Conservation (phyloP, 208 protist genomes). For the Crithidia brevicula region DNA sequence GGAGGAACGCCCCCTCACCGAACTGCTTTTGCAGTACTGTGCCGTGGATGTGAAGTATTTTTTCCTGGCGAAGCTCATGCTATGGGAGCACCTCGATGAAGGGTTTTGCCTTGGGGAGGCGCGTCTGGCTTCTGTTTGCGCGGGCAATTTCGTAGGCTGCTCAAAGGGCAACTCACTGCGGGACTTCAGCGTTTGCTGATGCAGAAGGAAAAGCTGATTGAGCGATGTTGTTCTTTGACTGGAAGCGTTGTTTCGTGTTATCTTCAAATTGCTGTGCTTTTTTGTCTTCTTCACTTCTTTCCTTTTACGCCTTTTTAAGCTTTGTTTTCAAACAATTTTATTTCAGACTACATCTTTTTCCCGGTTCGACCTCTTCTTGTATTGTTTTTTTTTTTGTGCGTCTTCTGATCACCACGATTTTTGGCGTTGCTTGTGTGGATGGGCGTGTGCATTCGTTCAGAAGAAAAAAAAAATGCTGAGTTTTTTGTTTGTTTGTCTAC, state of each 20-base stretch:
- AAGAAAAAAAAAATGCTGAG: too few species aligned
- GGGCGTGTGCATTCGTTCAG: too few species aligned
- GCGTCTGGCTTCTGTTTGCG: conserved; percentile 40
- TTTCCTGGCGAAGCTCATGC: conserved; percentile 42
- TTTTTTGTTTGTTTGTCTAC: too few species aligned
- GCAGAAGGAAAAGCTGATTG: background rate
- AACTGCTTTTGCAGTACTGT: conserved; percentile 61
- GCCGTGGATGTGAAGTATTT: conserved; percentile 72
- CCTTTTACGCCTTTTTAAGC: background rate
- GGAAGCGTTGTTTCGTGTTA: background rate
- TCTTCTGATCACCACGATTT: background rate
- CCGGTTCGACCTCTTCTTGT: too few species aligned
- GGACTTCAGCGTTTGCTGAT: conserved; percentile 31
- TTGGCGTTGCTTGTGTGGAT: too few species aligned
- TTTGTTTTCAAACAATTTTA: too few species aligned
- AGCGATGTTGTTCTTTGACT: too few species aligned
- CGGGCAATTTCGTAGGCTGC: conserved; percentile 29
- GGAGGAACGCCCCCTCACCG: conserved; percentile 51
- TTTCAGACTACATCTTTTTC: too few species aligned
- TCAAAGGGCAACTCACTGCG: conserved; percentile 39
- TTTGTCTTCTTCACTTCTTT: background rate
- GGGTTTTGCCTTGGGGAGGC: conserved; percentile 31
- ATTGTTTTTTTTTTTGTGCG: too few species aligned
- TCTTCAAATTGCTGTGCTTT: conserved; percentile 8
- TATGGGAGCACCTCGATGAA: conserved; percentile 32